Base-by-base conservation (phyloP, 805 yeast species). In the Candida khao-thaluensis region DNA sequence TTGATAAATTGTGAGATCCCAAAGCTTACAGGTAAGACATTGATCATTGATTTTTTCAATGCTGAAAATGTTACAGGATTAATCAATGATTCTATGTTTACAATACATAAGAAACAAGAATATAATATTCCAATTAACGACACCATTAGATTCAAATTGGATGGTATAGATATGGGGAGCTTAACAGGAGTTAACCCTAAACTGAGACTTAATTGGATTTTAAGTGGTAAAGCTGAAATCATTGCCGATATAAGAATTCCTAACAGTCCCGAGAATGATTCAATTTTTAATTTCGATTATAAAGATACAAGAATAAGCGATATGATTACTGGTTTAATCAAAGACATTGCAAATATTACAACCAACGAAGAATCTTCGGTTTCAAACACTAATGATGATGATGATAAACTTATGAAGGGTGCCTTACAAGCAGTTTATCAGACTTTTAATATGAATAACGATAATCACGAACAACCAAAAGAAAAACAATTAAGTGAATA, bases 171-270 rank as follows among this genome's bases (percentile, higher is more conserved):
- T 46, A 49, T 69, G 56, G 70, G 62, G 1, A 46, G 53, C 5
- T 42, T 66, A 11, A 42, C 66, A 5, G 45, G 49, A 31, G 44
- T 53, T 12, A 56, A 58, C 33, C 59, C 64, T 1, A 49, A 47
- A 15, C 69, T 70, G 52, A 73, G 78, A 45, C 78, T 84, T 52
- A 81, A 80, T 52, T 85, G 93, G 95, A 59, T 85, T 9, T 72
- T 74, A 17, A 78, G 77, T 33, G 91, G 93, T 3, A 78, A 79
- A 48, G 79, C 81, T 4, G 89, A 84, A 42, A 62, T 85, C 4
- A 64, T 74, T 12, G 85, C 87, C 3, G 93, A 85, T 60, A 76
- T 85, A 15, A 79, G 81, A 74, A 66, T 85, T 21, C 93, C 95
- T 1, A 67, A 62, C 21, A 70, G 69, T n/a, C 51, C 48, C 20